Base-by-base conservation (phyloP, 805 yeast genomes). In the Starmerella etchellsii region DNA sequence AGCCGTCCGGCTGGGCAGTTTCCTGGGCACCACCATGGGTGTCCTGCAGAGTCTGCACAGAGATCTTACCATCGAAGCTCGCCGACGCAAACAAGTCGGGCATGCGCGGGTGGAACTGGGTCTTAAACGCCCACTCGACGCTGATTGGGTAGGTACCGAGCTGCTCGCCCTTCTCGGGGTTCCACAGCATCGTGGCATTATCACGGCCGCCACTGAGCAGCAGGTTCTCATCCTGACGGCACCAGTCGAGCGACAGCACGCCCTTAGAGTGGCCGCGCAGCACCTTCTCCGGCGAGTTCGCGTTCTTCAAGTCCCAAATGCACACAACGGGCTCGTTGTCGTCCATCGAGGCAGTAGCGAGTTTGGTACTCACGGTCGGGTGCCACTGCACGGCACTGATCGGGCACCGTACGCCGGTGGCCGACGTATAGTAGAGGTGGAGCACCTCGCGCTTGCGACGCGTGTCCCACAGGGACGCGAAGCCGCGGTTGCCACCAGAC, bases 221-320 rank as follows among this genome's bases (percentile, higher is more conserved):
- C 49, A 91, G 67, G 37, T 68, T 68, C 36, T 82, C 73, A 59
- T 91, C 99, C 52, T 76, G 78, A 34, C 66, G 60, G 61, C 95
- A 84, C 99, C 99, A 91, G 58, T 91, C 96, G 41, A 91, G 64
- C 8, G 95, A 81, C 39, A 88, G 62, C 16, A 91, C 77, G 29
- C 97, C 98, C 61, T 81, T 80, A 36, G 74, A 71, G 59, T 88
- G 97, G 41, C 96, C 95, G 23, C 58, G 63, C 54, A 87, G 61
- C 27, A 80, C 66, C 43, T 63, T 64, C 56, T 83, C 85, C 8
- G 99, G 99, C n/a, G 80, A 83, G 54, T 81, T 79, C 23, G 95
- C 76, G 58, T 91, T 88, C 61, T 96, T 75, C 57, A 91, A 70
- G 65, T 91, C 96, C 98, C 98, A 91, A 14, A 88, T 68, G 49